Evolutionary conservation across 2,329 filamentous ascomycete genomes (phyloP).

Genomic region (Arthrinium puccinioides): DNA sequence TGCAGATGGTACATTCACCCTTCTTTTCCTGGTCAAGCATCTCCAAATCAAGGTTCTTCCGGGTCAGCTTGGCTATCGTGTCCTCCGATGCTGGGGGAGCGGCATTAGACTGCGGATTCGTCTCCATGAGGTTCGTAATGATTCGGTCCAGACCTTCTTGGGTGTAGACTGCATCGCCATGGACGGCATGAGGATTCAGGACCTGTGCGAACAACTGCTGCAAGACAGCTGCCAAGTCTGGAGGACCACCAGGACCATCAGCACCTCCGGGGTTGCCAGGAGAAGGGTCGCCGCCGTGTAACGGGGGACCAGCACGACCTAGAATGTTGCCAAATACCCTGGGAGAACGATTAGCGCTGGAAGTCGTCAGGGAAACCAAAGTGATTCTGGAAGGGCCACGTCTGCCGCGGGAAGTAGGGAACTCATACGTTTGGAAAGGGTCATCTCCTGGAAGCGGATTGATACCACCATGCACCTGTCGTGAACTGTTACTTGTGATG

Average conservation of each 20-base stretch:
- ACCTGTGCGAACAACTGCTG: constrained; percentile 46
- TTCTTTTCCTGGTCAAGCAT: constrained; percentile 62
- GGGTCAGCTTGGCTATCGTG: constrained; percentile 67
- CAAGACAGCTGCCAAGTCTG: constrained; percentile 31
- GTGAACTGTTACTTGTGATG: constrained; percentile 32
- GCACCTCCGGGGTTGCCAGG: constrained; percentile 11
- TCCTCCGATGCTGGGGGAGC: constrained; percentile 72
- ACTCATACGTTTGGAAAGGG: constrained; percentile 42
- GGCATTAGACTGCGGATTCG: constrained; percentile 67
- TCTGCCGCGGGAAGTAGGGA: constrained; percentile 3
- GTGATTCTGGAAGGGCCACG: constrained; percentile 2
- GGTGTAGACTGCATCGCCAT: constrained; percentile 80
- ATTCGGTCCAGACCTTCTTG: constrained; percentile 88
- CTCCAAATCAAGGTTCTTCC: constrained; percentile 59
- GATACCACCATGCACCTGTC: constrained; percentile 5
- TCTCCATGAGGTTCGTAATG: constrained; percentile 82
- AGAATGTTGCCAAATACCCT: constrained; percentile 43
- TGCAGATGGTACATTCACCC: constrained; percentile 90
- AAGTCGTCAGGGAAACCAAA: constrained; percentile 7
- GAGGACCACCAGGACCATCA: constrained; percentile 11
- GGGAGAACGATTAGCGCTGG: constrained; percentile 22
- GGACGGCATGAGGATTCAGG: constrained; percentile 43
- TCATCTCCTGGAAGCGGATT: constrained; percentile 18
- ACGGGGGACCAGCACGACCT: constrained; percentile 27
- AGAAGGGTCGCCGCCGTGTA: constrained; percentile 14